Conservation (phyloP, 805 yeast species). For the Zygosaccharomyces pseudorouxii region DNA sequence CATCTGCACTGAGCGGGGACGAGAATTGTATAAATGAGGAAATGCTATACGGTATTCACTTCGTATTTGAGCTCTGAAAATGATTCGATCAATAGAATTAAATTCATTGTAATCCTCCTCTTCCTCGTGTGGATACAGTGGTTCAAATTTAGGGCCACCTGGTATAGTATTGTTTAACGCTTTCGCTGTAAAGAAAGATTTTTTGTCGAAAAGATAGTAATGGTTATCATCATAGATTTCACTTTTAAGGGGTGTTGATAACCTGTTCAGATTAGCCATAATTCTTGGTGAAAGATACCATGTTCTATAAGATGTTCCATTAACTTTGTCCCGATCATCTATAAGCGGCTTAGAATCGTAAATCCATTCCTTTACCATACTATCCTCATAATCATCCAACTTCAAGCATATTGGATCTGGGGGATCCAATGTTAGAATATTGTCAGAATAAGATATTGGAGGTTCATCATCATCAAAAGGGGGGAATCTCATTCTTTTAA, state of each 20-base stretch:
- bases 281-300: conserved; percentile 63
- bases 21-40: conserved; percentile 78
- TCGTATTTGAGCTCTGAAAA: conserved; percentile 68
- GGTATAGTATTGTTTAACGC: conserved; percentile 84
- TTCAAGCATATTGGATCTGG: conserved; percentile 66
- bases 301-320: conserved; percentile 70
- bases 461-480: conserved; percentile 98
- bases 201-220: conserved; percentile 67
- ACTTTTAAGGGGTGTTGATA: conserved; percentile 67
- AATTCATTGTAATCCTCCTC: conserved; percentile 85
- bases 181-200: conserved; percentile 84
- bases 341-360: conserved; percentile 71
- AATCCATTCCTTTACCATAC: conserved; percentile 65
- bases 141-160: conserved; percentile 96
- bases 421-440: conserved; percentile 66
- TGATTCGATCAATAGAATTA: conserved; percentile 81
- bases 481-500: conserved; percentile 89
- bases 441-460: conserved; percentile 77
- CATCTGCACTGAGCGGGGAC: conserved; percentile 59
- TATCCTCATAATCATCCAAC: conserved; percentile 60
- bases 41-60: conserved; percentile 85
- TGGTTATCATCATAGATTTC: conserved; percentile 56
- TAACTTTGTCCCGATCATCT: conserved; percentile 50
- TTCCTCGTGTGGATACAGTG: conserved; percentile 61
- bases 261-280: conserved; percentile 59